Conservation (phyloP, 148 eudicot species). For the Silene conica region DNA sequence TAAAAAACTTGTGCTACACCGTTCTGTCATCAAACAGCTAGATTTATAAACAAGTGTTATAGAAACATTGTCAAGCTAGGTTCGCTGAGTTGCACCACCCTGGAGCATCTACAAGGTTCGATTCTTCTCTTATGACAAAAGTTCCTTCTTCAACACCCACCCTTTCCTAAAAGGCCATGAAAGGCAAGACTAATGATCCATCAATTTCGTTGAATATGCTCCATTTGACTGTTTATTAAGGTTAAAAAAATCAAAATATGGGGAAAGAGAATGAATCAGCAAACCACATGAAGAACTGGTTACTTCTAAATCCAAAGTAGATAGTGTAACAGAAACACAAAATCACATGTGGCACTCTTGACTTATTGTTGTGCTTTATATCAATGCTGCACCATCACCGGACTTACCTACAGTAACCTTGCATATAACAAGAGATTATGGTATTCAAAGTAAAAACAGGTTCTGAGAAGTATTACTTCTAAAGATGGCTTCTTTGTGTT, state of each 20-base stretch:
- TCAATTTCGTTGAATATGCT: neutral
- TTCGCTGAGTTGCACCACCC: neutral
- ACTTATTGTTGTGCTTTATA: neutral
- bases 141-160: neutral
- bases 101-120: neutral
- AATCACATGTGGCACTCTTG: neutral
- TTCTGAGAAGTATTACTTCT: constrained; percentile 37
- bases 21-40: neutral
- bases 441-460: constrained; percentile 9
- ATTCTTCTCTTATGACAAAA: neutral
- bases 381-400: neutral
- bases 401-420: neutral
- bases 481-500: constrained; percentile 54
- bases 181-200: neutral
- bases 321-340: neutral
- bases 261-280: neutral
- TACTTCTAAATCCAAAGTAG: neutral
- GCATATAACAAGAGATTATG: neutral
- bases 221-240: neutral
- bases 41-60: neutral
- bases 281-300: neutral
- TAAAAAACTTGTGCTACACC: neutral
- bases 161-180: neutral
- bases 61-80: neutral
- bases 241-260: neutral